A percentile compares a stretch with the other conserved stretches of the same genome.
phyloP scores from a whole-genome alignment of 2,329 filamentous ascomycete genomes.

The Hypoxylon sp. region DNA sequence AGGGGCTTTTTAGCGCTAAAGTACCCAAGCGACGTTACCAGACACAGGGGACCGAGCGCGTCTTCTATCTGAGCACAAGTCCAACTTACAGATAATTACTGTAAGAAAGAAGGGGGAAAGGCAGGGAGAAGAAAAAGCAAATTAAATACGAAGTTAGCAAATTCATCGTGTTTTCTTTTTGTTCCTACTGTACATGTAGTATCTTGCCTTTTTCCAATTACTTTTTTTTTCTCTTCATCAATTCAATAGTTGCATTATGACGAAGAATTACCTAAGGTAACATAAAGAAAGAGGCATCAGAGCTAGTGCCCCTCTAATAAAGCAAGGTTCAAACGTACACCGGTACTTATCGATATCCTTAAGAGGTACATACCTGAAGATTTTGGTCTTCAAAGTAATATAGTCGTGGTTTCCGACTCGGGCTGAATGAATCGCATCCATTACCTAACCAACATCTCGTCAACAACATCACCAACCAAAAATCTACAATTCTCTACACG shows the following conservation, averaged over 20 bases:
- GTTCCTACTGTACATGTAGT: background rate
- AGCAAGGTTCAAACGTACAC: background rate
- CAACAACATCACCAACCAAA: constrained; percentile 7
- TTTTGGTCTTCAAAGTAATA: constrained; percentile 19
- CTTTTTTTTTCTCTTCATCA: background rate
- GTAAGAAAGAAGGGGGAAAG: constrained; percentile 5
- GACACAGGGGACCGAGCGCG: constrained; percentile 33
- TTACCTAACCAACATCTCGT: background rate
- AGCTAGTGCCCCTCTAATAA: constrained; percentile 16
- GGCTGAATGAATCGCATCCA: background rate
- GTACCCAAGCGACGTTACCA: constrained; percentile 21
- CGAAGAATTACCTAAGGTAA: background rate
- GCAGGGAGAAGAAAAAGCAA: constrained; percentile 10
- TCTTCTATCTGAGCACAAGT: constrained; percentile 25
- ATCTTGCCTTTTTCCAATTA: background rate
- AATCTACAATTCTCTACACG: background rate
- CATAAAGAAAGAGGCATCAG: constrained; percentile 1
- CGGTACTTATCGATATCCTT: constrained; percentile 26
- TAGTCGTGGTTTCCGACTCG: constrained; percentile 13
- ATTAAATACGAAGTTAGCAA: background rate
- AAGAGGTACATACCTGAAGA: constrained; percentile 11
- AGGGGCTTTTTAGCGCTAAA: constrained; percentile 28
- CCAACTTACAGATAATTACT: constrained; percentile 5
- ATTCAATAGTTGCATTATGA: background rate
- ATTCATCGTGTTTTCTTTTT: background rate